A percentile compares a stretch with the other conserved stretches of the same genome.
Conservation (phyloP, 306 rosid species). For the Carpinus fangiana region DNA sequence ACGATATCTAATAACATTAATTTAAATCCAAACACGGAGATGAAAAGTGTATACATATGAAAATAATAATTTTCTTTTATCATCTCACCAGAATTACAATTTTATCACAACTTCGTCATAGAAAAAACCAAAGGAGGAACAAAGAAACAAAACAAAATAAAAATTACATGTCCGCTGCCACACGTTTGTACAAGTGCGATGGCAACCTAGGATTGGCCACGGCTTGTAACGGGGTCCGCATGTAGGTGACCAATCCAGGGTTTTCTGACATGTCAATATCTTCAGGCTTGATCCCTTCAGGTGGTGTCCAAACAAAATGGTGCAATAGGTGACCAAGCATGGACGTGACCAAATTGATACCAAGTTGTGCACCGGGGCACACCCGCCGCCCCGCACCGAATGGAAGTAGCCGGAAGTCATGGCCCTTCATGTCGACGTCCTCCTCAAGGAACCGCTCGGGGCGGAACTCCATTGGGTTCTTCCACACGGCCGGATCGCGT, state of each 20-base stretch:
- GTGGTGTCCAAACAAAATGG: slow-evolving; percentile 70
- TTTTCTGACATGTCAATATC: slow-evolving; percentile 80
- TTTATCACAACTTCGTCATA: too few relatives aligned
- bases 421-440: slow-evolving; percentile 95
- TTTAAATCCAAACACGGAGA: too few relatives aligned
- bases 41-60: too few relatives aligned
- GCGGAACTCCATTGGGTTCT: slow-evolving; percentile 57
- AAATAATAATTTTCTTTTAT: too few relatives aligned
- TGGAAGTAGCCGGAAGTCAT: slow-evolving; percentile 71
- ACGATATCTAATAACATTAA: too few relatives aligned
- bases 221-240: slow-evolving; percentile 65
- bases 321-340: slow-evolving; percentile 89
- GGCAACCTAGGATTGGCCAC: slow-evolving; percentile 74
- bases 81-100: too few relatives aligned
- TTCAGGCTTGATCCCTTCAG: slow-evolving; percentile 48
- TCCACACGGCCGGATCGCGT: slow-evolving; percentile 75
- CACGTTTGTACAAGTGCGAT: slow-evolving; percentile 64
- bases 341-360: slow-evolving; percentile 73
- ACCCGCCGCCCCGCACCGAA: slow-evolving; percentile 87
- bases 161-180: slow-evolving; percentile 47
- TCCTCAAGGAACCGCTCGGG: slow-evolving; percentile 87
- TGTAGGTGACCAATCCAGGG: slow-evolving; percentile 80
- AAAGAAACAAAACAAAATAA: not conserved
- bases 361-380: slow-evolving; percentile 89
- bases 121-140: too few relatives aligned